Base-by-base conservation (phyloP, 2,329 filamentous ascomycete species). In the Boeremia lycopersici region DNA sequence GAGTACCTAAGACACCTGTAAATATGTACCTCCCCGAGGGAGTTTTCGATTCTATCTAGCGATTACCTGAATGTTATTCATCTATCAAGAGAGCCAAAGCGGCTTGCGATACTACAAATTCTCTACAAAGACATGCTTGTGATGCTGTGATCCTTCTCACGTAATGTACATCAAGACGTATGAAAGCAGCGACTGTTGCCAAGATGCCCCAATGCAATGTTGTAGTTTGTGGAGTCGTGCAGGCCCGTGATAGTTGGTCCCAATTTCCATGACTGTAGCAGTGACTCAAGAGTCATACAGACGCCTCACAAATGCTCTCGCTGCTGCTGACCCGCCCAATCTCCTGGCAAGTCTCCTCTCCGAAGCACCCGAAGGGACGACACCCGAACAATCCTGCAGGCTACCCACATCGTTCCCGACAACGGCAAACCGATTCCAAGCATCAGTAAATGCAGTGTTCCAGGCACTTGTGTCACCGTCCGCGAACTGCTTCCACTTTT, bases 381-480 rank as follows among this genome's bases (percentile, higher is more conserved):
- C 34, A 25, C 47, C 57, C 4, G 67, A 66, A 48, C 65, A 70
- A 17, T 70, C 67, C 7, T 56, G 48, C 23, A 69, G 45, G 31
- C 57, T 62, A 2, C 38, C 53, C 1, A 56, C 61, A 28, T 68
- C 59, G 12, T 64, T 70, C 1, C 65, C 65, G 13, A 68, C 57
- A 6, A 68, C 63, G 0, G 57, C 42, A 17, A 69, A 65, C 1
- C 62, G 48, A 8, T 65, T 55, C 64, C 60, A 67, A 0, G 65
- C 70, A 34, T 48, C 47, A 1, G 59, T 54, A 31, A 69, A 72
- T 3, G 63, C 62, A 1, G 36, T 39, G 4, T 39, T 48, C 68
- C 68, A 72, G 2, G 43, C 46, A 9, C 40, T 42, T 10, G 59
- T 56, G 12, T 54, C 61, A 2, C 52, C 52, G 15, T 49, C 48